phyloP scores from a whole-genome alignment of 1,139 yeast species.

The Yamadazyma diddensiae region DNA sequence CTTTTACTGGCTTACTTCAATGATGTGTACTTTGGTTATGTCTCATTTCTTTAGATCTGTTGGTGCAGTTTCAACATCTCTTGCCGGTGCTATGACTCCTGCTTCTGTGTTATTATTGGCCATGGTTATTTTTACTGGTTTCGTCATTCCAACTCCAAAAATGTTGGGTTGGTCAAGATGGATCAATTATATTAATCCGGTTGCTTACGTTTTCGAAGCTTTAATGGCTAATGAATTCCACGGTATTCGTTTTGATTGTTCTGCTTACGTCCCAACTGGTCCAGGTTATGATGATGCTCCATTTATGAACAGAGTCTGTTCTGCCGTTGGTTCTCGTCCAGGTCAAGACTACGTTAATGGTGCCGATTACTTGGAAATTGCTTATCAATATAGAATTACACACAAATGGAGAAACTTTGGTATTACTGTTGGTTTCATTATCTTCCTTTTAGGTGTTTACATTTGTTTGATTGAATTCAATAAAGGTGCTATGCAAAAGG shows the following conservation, averaged over 20 bases:
- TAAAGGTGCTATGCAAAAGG: conserved; percentile 77
- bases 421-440: conserved; percentile 53
- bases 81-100: conserved; percentile 61
- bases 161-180: conserved; percentile 68
- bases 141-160: conserved; percentile 52
- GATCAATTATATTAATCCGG: conserved; percentile 58
- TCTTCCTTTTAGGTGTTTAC: conserved; percentile 56
- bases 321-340: conserved; percentile 59
- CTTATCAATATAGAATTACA: conserved; percentile 47
- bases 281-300: conserved; percentile 42
- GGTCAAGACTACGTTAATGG: conserved; percentile 60
- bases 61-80: conserved; percentile 53
- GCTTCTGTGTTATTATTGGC: conserved; percentile 55
- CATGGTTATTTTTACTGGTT: conserved; percentile 58
- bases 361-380: conserved; percentile 45
- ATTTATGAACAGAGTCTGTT: conserved; percentile 46
- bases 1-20: conserved; percentile 43
- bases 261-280: conserved; percentile 47
- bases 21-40: conserved; percentile 50
- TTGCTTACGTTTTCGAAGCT: conserved; percentile 55
- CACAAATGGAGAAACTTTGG: conserved; percentile 89
- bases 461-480: conserved; percentile 59
- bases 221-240: conserved; percentile 56
- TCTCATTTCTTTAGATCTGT: conserved; percentile 58
- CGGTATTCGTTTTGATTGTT: conserved; percentile 47